Conservation (phyloP, 2,329 filamentous ascomycete genomes). For the Ophiostoma sp. region DNA sequence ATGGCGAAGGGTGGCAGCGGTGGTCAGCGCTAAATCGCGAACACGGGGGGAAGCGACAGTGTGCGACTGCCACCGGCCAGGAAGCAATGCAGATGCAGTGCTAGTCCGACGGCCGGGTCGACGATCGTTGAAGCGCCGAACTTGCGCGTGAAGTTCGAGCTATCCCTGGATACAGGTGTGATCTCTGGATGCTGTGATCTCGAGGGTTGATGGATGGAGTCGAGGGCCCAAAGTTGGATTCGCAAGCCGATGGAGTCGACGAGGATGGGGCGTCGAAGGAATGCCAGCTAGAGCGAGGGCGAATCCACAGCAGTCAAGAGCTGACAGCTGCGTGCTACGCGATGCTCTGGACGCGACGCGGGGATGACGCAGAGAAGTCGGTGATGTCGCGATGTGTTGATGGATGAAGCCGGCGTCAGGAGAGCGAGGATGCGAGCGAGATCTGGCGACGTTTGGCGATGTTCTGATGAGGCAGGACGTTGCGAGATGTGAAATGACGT, state of each 20-base stretch:
- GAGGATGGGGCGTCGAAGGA: conserved; percentile 3
- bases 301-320: conserved; percentile 2
- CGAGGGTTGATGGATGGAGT: background rate
- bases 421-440: background rate
- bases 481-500: conserved; percentile 16
- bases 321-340: conserved; percentile 6
- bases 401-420: conserved; percentile 11
- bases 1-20: conserved; percentile 9
- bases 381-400: background rate
- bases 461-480: conserved; percentile 13
- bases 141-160: no score
- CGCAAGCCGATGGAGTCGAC: conserved; percentile 3
- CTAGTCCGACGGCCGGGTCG: conserved; percentile 1
- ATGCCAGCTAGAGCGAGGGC: conserved; percentile 6
- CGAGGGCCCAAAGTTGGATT: background rate
- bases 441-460: conserved; percentile 5
- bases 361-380: background rate
- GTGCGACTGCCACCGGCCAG: conserved; percentile 13
- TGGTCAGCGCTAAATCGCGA: conserved; percentile 8
- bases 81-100: conserved; percentile 8
- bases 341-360: background rate
- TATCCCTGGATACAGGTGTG: no score
- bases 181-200: background rate
- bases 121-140: background rate
- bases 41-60: conserved; percentile 4